Percentiles rank a stretch among this genome's conserved stretches.
These are phyloP conservation scores for Starmerella cellae DNA, from an alignment of 805 yeast species.

Conservation along the genomic window DNA sequence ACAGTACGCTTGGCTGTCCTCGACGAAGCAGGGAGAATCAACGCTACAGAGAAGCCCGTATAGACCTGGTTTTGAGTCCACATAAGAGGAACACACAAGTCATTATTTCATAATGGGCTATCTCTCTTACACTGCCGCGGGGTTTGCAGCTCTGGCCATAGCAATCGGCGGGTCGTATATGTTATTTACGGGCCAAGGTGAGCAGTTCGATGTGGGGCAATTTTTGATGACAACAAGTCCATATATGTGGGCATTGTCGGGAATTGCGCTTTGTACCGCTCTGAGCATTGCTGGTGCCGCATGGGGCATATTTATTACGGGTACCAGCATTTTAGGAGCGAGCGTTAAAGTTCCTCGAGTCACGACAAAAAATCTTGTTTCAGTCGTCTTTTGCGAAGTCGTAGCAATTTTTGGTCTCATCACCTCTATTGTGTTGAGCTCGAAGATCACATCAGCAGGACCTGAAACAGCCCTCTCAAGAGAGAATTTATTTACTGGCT, in stretches of 20 bases:
- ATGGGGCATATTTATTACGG: conserved; percentile 97
- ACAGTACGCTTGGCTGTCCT: background rate
- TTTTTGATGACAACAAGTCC: conserved; percentile 80
- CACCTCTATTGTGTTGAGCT: conserved; percentile 92
- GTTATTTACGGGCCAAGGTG: conserved; percentile 85
- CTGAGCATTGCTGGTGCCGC: conserved; percentile 95
- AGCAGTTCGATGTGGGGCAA: conserved; percentile 79
- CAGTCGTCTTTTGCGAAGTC: conserved; percentile 96
- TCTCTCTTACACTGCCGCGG: conserved; percentile 5
- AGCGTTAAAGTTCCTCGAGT: conserved; percentile 97
- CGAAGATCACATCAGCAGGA: conserved; percentile 61
- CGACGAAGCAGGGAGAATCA: background rate
- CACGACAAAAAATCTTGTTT: conserved; percentile 90
- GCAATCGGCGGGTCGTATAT: conserved; percentile 19
- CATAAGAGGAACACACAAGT: no score
- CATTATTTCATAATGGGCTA: conserved; percentile 9
- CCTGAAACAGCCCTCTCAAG: conserved; percentile 53
- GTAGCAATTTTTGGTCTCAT: conserved; percentile 97
- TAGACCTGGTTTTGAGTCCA: background rate
- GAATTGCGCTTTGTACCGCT: conserved; percentile 84
- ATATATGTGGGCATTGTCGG: conserved; percentile 91
- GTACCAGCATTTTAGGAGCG: conserved; percentile 88
- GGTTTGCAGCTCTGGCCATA: conserved; percentile 13
- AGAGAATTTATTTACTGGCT: conserved; percentile 87
- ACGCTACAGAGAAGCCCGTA: background rate